Base-by-base conservation (phyloP, 2,329 filamentous ascomycete species). In the Talaromyces piceae region DNA sequence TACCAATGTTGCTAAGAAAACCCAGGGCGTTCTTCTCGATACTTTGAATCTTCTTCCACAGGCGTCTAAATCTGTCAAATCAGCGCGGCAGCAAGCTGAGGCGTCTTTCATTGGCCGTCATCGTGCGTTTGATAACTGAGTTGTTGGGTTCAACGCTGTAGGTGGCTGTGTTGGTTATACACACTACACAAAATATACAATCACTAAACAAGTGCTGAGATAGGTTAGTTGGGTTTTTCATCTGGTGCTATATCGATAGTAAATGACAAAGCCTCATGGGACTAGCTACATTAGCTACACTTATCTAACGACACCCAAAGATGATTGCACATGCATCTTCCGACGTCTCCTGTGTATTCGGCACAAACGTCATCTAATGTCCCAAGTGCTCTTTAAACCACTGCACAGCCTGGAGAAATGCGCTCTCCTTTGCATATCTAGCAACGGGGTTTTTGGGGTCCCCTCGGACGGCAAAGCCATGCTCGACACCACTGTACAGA, bases 361-460 rank as follows among this genome's bases (percentile, higher is more conserved):
- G 5, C 12, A 23, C 13, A 5, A 25, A 43, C 12, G 25, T 22
- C n/a, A 43, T 43, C 39, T 22, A 43, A 9, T 18, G 20, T 25
- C 53, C 22, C 7, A 49, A 20, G 33, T 52, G 27, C 43, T 49
- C 46, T 33, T 63, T 56, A 44, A 66, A 88, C 87, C 87, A 91
- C 44, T 74, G 64, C 43, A 88, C 76, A 20, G 87, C 86, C 73
- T 91, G 87, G 49, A 76, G 59, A 63, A 91, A 90, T 1, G 88
- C 86, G 66, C 83, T 78, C 69, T 91, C 86, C 74, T 86, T 89
- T 13, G 86, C 84, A 60, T 78, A 89, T 61, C 76, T 80, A 58
- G 77, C 65, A 20, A 69, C 52, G 61, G 75, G 77, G 52, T 81
- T 73, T 45, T 61, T 74, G 9, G 76, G 50, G 63, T 91, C 84